phyloP scores from a whole-genome alignment of 2,329 filamentous ascomycete species.

The Neopestalotiopsis sp. region DNA sequence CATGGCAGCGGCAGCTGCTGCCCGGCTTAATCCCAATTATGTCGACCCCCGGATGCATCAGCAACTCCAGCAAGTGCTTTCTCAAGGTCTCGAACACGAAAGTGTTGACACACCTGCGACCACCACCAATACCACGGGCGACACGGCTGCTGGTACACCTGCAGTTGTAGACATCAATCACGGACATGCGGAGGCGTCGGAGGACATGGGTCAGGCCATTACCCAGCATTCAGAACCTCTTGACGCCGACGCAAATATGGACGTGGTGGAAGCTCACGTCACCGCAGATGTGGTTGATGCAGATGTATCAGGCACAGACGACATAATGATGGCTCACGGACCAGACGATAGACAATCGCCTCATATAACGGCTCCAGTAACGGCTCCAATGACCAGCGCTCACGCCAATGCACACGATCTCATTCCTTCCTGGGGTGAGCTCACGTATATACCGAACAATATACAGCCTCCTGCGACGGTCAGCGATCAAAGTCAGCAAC shows the following conservation, averaged over 20 bases:
- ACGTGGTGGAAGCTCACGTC: conserved; percentile 5
- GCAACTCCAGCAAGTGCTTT: neutral
- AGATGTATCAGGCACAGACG: conserved; percentile 22
- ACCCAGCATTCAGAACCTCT: neutral
- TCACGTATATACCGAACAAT: conserved; percentile 37
- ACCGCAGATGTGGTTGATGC: conserved; percentile 15
- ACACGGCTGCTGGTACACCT: neutral
- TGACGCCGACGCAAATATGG: neutral
- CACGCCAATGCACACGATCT: conserved; percentile 20
- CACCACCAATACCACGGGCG: neutral
- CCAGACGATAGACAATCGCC: neutral
- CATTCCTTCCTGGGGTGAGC: conserved; percentile 33
- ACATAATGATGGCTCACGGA: conserved; percentile 35
- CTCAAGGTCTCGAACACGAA: neutral
- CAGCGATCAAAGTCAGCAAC: conserved; percentile 34
- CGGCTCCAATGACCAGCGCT: neutral
- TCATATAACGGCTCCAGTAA: neutral
- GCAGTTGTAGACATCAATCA: neutral
- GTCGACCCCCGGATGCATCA: conserved; percentile 54
- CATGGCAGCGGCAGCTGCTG: conserved; percentile 61
- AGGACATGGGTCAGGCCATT: neutral
- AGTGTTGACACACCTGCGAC: neutral
- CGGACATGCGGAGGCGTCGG: neutral
- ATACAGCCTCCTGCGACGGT: conserved; percentile 34
- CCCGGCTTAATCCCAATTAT: conserved; percentile 58